Evolutionary conservation across 2,329 filamentous ascomycete species (phyloP), one percentile per base, ranked within the genome.

Genomic region (Monosporascus sp.): DNA sequence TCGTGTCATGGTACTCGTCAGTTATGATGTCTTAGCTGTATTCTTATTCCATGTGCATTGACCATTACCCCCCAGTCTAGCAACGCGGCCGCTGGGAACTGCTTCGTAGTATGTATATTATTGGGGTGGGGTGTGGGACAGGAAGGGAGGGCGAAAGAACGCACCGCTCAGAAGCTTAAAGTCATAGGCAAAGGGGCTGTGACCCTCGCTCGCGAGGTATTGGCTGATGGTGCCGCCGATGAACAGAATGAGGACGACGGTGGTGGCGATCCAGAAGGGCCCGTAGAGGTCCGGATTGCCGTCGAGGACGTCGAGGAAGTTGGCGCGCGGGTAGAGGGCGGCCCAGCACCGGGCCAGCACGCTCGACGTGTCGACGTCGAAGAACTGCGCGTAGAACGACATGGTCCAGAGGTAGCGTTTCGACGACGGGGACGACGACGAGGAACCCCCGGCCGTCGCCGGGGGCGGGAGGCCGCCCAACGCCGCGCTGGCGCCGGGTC

Each of bases 231-330:
- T 97, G 14, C 94, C 94, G 1, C 93, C 94, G 45, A 99, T 71
- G 73, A 99, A 99, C 35, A 99, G 75, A 55, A 99, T 97, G 58
- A 99, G 82, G 14, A 99, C 87, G 9, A 99, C 94, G 0, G 94
- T 97, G 0, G 94, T 97, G 9, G 94, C 94, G 74, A 99, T 97
- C 94, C 94, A 99, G 68, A 97, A 91, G 1, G 94, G 94, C 1
- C 93, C 93, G 77, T 99, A 99, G 37, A 99, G 77, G 68, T 99
- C 94, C 1, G 94, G 90, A 70, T 97, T 97, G 20, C 94, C 94
- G 69, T 99, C 94, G 27, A 99, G 81, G 37, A 97, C 91, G 68
- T 99, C 94, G 58, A 99, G 86, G 74, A 99, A 99, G 77, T 96
- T 97, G 54, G 87, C 87, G 58, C 91, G 86, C 46, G 94, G 94